Base-by-base conservation (phyloP, 768 basidiomycete genomes). In the Wakefieldia striispora region DNA sequence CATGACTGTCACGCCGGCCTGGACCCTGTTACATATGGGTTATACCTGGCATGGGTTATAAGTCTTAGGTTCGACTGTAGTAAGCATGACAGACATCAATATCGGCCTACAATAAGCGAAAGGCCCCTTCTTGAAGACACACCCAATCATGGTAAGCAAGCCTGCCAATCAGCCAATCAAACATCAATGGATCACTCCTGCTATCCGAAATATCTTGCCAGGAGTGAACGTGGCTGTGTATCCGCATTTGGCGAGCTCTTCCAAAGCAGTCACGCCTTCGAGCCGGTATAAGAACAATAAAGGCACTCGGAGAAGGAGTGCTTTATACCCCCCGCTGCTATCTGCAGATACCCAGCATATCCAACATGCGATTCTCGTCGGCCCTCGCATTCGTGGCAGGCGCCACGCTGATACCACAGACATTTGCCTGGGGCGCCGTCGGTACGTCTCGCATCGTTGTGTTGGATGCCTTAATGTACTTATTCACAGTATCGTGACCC, bases 351-450 rank as follows among this genome's bases (percentile, higher is more conserved):
- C 33, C 33, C 33, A 29, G 3, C 33, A 60, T 49, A 55, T 56
- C 55, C 49, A 53, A 20, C 16, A 67, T 67, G 69, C 58, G 56
- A 5, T 36, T 59, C 29, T 47, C 51, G 3, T 31, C 53, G 1
- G 14, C 66, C 3, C 29, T 42, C 47, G 27, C 52, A 16, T 39
- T 61, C 33, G 63, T 50, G 16, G 38, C 52, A 14, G 51, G 40
- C 23, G 54, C 61, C 3, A 45, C 49, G 1, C 27, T 62, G 16
- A 60, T 65, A 44, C 68, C 71, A 21, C 51, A 61, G 13, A 34
- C 62, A 3, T 53, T 56, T 21, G 74, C 70, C 27, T 76, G 75
- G 75, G 75, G 75, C 20, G 64, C 62, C 10, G 75, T 72, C 13
- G 71, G 70, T 72, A 43, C 39, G 65, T 41, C 36, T 47, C 19